Evolutionary conservation across 2,329 filamentous ascomycete species (phyloP), one percentile per base, ranked within the genome.

Genomic region (Ophiostoma quercus): DNA sequence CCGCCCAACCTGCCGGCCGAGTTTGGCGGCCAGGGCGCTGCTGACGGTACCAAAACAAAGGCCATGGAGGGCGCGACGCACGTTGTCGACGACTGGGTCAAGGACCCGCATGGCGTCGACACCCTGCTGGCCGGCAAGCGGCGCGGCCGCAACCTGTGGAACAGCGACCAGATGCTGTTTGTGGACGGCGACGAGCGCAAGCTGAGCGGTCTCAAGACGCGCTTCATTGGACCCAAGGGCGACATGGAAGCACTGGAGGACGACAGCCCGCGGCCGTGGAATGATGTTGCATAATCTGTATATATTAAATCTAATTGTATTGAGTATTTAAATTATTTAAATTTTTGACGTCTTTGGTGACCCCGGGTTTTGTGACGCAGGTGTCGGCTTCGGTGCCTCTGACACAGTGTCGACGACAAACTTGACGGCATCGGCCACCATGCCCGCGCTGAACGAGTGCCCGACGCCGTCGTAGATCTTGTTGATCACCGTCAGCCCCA

Each of bases 401-500:
- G 75, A 77, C 22, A 86, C 80, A 7, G 77, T 80, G 54, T 84
- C 80, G 19, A 84, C 77, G 43, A 94, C 77, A 78, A 92, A 94
- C 47, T 79, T 78, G 12, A 90, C 82, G 3, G 90, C 85, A 75
- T 90, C 89, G 72, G 80, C 79, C 37, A 88, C 82, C 92, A 95
- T 94, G 6, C 79, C 83, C 1, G 81, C 77, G 11, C 84, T 88
- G 74, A 92, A 92, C n/a, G 83, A 81, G 77, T 95, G 92, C 0
- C 90, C 89, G 0, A 88, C 82, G 0, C 85, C 88, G 1, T 87
- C 82, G 74, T 92, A 94, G 0, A 92, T 80, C 41, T 85, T 83
- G 76, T 93, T 88, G 67, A 88, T 84, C 5, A 94, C 76, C 47
- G 80, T 80, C 1, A 91, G 79, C 0, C 79, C 79, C 0, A 85